phyloP scores from a whole-genome alignment of 169 alveolate genomes.

The Plasmodium berghei region DNA sequence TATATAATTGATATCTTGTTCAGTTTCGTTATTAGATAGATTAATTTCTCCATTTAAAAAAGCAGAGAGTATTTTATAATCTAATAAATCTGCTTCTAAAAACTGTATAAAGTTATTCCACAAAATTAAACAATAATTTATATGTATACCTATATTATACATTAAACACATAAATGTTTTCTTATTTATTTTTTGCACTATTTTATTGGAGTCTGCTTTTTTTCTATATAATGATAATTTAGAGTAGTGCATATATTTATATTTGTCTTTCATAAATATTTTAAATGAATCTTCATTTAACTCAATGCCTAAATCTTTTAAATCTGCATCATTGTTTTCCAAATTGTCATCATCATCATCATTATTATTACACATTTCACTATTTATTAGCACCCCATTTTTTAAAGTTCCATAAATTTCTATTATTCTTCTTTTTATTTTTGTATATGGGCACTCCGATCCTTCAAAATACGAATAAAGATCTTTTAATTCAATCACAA shows the following conservation, averaged over 20 bases:
- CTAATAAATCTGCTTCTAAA: constrained; percentile 48
- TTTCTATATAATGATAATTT: constrained; percentile 18
- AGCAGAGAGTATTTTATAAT: constrained; percentile 49
- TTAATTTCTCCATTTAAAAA: constrained; percentile 64
- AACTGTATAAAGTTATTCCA: constrained; percentile 57
- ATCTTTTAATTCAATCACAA: constrained; percentile 64
- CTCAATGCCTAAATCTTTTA: not conserved
- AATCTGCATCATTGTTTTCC: constrained; percentile 1
- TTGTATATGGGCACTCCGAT: constrained; percentile 54
- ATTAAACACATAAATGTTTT: constrained; percentile 61
- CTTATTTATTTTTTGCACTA: constrained; percentile 23
- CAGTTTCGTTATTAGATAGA: constrained; percentile 6
- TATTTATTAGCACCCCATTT: constrained; percentile 25
- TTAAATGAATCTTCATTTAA: constrained; percentile 13
- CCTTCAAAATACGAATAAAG: constrained; percentile 74
- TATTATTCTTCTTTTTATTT: constrained; percentile 75
- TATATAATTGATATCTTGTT: constrained; percentile 14
- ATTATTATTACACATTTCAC: constrained; percentile 25
- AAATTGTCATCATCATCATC: constrained; percentile 24
- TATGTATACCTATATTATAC: constrained; percentile 72
- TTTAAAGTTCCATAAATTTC: constrained; percentile 73
- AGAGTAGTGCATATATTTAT: constrained; percentile 34
- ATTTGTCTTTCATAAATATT: constrained; percentile 5
- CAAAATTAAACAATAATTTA: constrained; percentile 22
- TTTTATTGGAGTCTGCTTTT: not conserved